phyloP scores from a whole-genome alignment of 345 rosid genomes.

The Populus pruinosa region DNA sequence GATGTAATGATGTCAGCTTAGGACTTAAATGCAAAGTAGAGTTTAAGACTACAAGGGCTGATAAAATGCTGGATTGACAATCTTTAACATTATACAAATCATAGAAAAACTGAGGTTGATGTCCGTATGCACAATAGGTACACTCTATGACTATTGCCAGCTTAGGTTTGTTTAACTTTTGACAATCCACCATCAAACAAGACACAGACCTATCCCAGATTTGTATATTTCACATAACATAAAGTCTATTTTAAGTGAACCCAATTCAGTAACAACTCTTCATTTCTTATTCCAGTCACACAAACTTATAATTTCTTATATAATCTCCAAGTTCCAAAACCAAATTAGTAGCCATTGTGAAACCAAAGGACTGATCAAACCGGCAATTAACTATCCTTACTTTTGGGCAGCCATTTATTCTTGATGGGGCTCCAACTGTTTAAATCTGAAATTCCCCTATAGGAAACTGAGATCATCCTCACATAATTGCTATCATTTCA shows the following conservation, averaged over 20 bases:
- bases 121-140: not conserved
- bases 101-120: not conserved
- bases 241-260: not conserved
- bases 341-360: not conserved
- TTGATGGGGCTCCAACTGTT: not conserved
- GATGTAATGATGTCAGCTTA: not conserved
- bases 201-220: not conserved
- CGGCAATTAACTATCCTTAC: not conserved
- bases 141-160: not conserved
- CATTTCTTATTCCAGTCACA: not conserved
- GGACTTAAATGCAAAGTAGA: not conserved
- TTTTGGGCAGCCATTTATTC: not conserved
- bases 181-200: not conserved
- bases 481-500: not conserved
- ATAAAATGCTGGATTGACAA: not conserved
- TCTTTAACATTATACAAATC: not conserved
- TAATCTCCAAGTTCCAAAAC: not conserved
- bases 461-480: not conserved
- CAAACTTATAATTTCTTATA: not conserved
- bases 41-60: not conserved
- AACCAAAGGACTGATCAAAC: not conserved
- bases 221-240: not conserved
- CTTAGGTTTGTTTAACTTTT: not conserved
- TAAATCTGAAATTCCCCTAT: not conserved
- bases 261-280: not conserved